Conservation (phyloP, 192 early-diverging fungal species). For the Diversispora epigaea region DNA sequence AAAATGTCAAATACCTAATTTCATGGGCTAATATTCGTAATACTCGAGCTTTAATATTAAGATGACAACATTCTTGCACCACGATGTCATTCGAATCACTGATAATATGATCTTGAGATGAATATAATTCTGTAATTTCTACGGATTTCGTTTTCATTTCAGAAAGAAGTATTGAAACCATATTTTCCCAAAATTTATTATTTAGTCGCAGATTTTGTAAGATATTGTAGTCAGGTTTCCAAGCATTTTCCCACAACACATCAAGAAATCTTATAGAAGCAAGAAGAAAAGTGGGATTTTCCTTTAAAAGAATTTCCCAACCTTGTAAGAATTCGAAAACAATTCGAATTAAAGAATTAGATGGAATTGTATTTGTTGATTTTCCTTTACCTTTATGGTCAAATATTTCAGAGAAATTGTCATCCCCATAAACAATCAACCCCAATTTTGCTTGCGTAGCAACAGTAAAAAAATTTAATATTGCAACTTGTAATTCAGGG, state of each 20-base stretch:
- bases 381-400: constrained; percentile 29
- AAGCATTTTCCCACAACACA: constrained; percentile 49
- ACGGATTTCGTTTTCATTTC: background rate
- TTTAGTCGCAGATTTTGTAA: constrained; percentile 41
- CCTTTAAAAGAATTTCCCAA: constrained; percentile 34
- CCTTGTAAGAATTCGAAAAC: constrained; percentile 42
- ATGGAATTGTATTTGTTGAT: constrained; percentile 24
- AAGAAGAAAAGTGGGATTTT: constrained; percentile 44
- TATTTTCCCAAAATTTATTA: constrained; percentile 44
- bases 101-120: background rate
- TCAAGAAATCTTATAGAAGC: constrained; percentile 49
- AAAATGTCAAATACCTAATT: background rate
- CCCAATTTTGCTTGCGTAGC: constrained; percentile 47
- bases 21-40: constrained; percentile 11
- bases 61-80: background rate
- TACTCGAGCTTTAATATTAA: constrained; percentile 11
- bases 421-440: constrained; percentile 39
- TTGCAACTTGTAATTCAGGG: constrained; percentile 37
- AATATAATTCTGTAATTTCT: background rate
- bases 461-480: constrained; percentile 51
- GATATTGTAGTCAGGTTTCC: constrained; percentile 42
- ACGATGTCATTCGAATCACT: background rate
- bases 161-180: constrained; percentile 39
- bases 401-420: constrained; percentile 34
- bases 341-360: constrained; percentile 42